Conservation (phyloP, 2,329 filamentous ascomycete species). For the Lecanicillium sp. region DNA sequence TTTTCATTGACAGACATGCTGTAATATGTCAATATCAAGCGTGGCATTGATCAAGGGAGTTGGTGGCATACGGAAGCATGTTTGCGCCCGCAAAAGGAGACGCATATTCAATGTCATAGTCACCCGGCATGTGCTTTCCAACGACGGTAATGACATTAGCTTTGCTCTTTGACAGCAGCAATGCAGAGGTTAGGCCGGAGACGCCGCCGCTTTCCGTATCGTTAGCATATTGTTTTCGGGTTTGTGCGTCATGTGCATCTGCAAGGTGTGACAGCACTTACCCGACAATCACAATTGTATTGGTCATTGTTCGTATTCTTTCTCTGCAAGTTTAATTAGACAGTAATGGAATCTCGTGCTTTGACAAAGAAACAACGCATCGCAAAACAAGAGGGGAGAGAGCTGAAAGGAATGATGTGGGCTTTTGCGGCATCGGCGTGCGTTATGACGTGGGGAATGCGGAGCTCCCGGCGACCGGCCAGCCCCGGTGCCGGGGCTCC, state of each 20-base stretch:
- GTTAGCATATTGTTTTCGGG: background rate
- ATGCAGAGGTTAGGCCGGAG: slow-evolving; percentile 41
- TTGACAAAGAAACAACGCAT: background rate
- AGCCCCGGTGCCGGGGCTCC: too few relatives aligned
- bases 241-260: background rate
- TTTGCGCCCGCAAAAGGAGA: slow-evolving; percentile 87
- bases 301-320: slow-evolving; percentile 16
- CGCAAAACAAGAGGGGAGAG: background rate
- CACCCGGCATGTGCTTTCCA: slow-evolving; percentile 87
- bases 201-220: slow-evolving; percentile 35
- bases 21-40: slow-evolving; percentile 1
- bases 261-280: slow-evolving; percentile 12
- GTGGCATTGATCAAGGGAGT: background rate
- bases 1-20: slow-evolving; percentile 36
- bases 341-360: background rate
- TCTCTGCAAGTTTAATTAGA: too few relatives aligned
- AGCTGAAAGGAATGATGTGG: background rate
- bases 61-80: slow-evolving; percentile 54
- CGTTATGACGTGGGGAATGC: too few relatives aligned
- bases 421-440: slow-evolving; percentile 5
- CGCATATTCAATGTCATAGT: slow-evolving; percentile 85
- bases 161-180: slow-evolving; percentile 36
- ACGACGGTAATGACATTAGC: slow-evolving; percentile 55
- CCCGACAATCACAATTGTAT: slow-evolving; percentile 26
- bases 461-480: too few relatives aligned